phyloP scores from a whole-genome alignment of 306 rosid species.

The Quillaja saponaria region DNA sequence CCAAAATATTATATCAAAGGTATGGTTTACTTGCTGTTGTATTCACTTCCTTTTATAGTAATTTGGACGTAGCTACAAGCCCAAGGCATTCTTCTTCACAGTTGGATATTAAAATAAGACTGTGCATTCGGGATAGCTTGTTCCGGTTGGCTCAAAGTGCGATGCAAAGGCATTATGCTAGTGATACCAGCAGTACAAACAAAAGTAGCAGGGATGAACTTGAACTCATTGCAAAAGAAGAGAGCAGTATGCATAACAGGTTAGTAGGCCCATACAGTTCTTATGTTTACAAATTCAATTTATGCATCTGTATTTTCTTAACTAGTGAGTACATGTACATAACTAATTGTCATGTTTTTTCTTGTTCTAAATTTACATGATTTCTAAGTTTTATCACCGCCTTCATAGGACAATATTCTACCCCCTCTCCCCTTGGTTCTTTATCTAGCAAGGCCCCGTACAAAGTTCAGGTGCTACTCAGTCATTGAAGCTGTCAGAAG shows the following conservation, averaged over 20 bases:
- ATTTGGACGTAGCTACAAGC: conserved; percentile 44
- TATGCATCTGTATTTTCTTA: neutral
- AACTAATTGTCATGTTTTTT: neutral
- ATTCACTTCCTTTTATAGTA: conserved; percentile 38
- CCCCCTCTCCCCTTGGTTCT: too few relatives aligned
- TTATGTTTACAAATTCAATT: neutral
- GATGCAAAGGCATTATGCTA: conserved; percentile 58
- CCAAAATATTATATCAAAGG: conserved; percentile 77
- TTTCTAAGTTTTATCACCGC: too few relatives aligned
- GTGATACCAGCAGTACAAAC: conserved; percentile 65
- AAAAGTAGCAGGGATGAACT: conserved; percentile 55
- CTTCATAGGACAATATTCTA: too few relatives aligned
- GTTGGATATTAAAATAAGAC: conserved; percentile 77
- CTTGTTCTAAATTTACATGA: neutral
- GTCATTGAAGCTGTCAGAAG: too few relatives aligned
- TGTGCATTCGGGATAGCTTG: conserved; percentile 84
- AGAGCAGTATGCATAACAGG: conserved; percentile 58
- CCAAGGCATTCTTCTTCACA: conserved; percentile 55
- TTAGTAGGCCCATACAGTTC: conserved; percentile 26
- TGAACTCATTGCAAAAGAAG: conserved; percentile 51
- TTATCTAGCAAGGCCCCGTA: too few relatives aligned
- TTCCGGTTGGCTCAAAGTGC: conserved; percentile 89
- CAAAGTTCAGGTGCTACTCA: too few relatives aligned
- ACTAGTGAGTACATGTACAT: neutral
- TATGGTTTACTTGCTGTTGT: conserved; percentile 41